These are phyloP conservation scores for Diaporthe longicolla DNA, from an alignment of 2,329 filamentous ascomycete species.

Conservation along the genomic window DNA sequence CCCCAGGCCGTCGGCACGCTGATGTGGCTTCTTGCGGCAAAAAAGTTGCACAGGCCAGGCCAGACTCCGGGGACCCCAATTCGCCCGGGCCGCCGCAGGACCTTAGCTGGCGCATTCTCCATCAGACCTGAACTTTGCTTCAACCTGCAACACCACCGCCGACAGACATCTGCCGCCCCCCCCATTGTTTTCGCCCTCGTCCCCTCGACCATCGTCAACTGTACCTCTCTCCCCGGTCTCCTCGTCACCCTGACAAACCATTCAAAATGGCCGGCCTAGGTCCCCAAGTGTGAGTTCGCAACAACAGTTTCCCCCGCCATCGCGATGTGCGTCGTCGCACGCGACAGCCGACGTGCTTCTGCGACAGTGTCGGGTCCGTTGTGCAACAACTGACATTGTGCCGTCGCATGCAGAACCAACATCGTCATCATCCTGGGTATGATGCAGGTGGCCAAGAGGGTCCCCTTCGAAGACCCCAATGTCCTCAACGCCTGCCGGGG, in stretches of 20 bases:
- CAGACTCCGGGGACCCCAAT: constrained; percentile 20
- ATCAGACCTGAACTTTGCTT: constrained; percentile 1
- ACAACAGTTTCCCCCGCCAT: background rate
- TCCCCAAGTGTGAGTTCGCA: constrained; percentile 72
- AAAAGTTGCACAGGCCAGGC: constrained; percentile 16
- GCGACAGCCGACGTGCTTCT: constrained; percentile 26
- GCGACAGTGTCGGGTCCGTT: too few relatives aligned
- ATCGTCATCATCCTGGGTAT: constrained; percentile 95
- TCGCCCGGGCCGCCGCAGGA: background rate
- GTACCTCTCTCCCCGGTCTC: background rate
- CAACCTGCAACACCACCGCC: constrained; percentile 8
- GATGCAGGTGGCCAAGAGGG: constrained; percentile 98
- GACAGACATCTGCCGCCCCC: background rate
- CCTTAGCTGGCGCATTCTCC: constrained; percentile 10
- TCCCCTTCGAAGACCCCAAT: constrained; percentile 89
- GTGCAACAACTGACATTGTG: constrained; percentile 46
- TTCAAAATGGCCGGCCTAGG: constrained; percentile 72
- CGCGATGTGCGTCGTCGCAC: constrained; percentile 6
- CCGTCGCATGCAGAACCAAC: constrained; percentile 77
- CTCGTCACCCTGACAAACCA: background rate
- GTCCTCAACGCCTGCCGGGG: constrained; percentile 70
- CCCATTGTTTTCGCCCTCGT: background rate
- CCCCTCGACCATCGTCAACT: background rate
- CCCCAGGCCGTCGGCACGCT: constrained; percentile 32
- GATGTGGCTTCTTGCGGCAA: constrained; percentile 40